Percentiles rank a stretch among this genome's conserved stretches.
These are phyloP conservation scores for Paramecium primaurelia DNA, from an alignment of 73 alveolate genomes.

Conservation along the genomic window DNA sequence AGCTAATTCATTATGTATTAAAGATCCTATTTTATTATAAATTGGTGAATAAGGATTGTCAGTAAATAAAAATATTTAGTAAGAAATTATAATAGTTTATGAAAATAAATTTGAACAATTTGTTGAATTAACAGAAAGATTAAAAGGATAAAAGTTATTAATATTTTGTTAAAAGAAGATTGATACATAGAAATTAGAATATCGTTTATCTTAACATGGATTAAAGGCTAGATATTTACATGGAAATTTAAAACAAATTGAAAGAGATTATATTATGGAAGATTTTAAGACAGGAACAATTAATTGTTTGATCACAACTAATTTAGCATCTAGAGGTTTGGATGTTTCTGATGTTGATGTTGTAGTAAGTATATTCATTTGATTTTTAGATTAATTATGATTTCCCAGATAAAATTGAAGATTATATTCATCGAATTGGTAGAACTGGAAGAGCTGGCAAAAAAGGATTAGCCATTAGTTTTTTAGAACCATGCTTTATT, in stretches of 20 bases:
- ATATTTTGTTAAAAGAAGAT: constrained; percentile 76
- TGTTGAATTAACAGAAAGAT: background rate
- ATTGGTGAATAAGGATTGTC: constrained; percentile 76
- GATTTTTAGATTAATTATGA: constrained; percentile 78
- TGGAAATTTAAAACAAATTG: constrained; percentile 89
- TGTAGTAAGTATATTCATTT: constrained; percentile 63
- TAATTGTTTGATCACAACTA: constrained; percentile 86
- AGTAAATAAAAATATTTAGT: constrained; percentile 51
- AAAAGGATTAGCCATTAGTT: constrained; percentile 76
- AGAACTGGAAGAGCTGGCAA: constrained; percentile 96
- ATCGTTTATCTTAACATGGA: constrained; percentile 59
- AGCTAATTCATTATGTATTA: constrained; percentile 52
- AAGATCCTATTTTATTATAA: constrained; percentile 41
- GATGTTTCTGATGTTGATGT: constrained; percentile 87
- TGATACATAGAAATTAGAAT: constrained; percentile 78
- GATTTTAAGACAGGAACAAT: constrained; percentile 74
- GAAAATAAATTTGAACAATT: constrained; percentile 42
- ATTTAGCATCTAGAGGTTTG: constrained; percentile 96
- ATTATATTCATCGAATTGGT: constrained; percentile 96
- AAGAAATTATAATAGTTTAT: background rate
- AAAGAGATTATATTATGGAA: constrained; percentile 76
- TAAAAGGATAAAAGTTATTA: constrained; percentile 67
- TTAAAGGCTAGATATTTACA: constrained; percentile 74
- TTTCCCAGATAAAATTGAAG: constrained; percentile 86
- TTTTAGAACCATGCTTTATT: constrained; percentile 31